These are phyloP conservation scores for Vigna hirtella DNA, from an alignment of 306 rosid genomes.

Conservation along the genomic window DNA sequence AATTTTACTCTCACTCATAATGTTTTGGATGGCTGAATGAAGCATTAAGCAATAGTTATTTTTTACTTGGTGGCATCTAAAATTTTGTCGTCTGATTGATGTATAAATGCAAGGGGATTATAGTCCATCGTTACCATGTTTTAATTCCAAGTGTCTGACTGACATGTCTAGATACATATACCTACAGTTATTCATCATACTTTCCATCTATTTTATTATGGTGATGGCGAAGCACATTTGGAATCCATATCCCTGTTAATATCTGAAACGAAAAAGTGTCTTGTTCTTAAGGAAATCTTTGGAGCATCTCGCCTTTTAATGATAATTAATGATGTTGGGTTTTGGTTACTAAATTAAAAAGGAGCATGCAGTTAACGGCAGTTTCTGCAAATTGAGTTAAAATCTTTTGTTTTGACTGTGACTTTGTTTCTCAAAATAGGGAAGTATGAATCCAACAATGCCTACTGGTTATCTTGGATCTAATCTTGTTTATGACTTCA, in stretches of 20 bases:
- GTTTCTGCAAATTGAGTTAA: conserved; percentile 21
- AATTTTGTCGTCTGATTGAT: conserved; percentile 27
- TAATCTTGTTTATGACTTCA: conserved; percentile 59
- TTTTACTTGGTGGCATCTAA: neutral
- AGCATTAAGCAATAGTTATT: conserved; percentile 18
- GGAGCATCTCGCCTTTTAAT: conserved; percentile 1
- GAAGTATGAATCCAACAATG: conserved; percentile 65
- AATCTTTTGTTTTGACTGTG: conserved; percentile 27
- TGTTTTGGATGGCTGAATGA: conserved; percentile 21
- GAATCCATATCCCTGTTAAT: conserved; percentile 9
- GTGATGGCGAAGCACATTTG: neutral
- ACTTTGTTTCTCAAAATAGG: conserved; percentile 55
- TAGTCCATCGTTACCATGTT: neutral
- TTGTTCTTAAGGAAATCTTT: conserved; percentile 32
- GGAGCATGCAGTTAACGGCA: neutral
- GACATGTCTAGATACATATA: too few relatives aligned
- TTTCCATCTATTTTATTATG: neutral
- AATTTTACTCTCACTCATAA: conserved; percentile 16
- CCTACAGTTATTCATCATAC: neutral
- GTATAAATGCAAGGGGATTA: conserved; percentile 22
- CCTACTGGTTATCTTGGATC: conserved; percentile 65
- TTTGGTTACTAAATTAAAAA: neutral
- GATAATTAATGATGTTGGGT: neutral
- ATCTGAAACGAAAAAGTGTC: conserved; percentile 20
- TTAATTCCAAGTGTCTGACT: neutral